phyloP scores from a whole-genome alignment of 1,139 yeast genomes.

The Suhomyces choctaworum region DNA sequence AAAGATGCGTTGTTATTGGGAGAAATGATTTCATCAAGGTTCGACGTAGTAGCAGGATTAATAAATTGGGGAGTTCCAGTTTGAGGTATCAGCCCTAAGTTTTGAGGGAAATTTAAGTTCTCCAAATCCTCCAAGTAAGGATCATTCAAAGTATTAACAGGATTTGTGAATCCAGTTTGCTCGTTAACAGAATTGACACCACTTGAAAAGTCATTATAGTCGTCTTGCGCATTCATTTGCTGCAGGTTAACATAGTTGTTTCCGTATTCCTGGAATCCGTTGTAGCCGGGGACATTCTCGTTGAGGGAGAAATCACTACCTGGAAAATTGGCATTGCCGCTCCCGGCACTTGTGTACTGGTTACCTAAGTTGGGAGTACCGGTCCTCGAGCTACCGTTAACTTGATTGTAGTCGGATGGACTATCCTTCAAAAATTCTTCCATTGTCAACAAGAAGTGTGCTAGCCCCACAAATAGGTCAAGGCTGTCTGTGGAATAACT shows the following conservation, averaged over 20 bases:
- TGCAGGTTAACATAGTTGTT: constrained; percentile 1
- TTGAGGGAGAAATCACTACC: constrained; percentile 10
- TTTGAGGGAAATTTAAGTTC: constrained; percentile 18
- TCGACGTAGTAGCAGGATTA: constrained; percentile 22
- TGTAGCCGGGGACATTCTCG: constrained; percentile 4
- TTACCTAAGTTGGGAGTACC: constrained; percentile 10
- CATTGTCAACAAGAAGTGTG: constrained; percentile 20
- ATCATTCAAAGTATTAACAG: constrained; percentile 21
- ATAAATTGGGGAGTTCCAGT: constrained; percentile 12
- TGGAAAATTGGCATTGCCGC: constrained; percentile 4
- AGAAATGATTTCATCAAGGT: constrained; percentile 40
- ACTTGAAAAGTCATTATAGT: constrained; percentile 5
- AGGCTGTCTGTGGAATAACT: no score
- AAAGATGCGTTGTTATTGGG: constrained; percentile 21
- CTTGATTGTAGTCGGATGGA: constrained; percentile 29
- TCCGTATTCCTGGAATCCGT: no score
- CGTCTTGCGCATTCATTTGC: constrained; percentile 1
- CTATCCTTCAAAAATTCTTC: constrained; percentile 42
- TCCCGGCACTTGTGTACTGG: constrained; percentile 8
- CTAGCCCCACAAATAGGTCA: not conserved
- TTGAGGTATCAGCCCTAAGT: constrained; percentile 5
- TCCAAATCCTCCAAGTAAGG: constrained; percentile 41
- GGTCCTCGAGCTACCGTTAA: constrained; percentile 8
- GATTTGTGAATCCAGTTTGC: constrained; percentile 6
- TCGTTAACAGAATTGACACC: constrained; percentile 2